A percentile compares a stretch with the other conserved stretches of the same genome.
Conservation (phyloP, 768 basidiomycete species). For the Lyophyllum decastes region DNA sequence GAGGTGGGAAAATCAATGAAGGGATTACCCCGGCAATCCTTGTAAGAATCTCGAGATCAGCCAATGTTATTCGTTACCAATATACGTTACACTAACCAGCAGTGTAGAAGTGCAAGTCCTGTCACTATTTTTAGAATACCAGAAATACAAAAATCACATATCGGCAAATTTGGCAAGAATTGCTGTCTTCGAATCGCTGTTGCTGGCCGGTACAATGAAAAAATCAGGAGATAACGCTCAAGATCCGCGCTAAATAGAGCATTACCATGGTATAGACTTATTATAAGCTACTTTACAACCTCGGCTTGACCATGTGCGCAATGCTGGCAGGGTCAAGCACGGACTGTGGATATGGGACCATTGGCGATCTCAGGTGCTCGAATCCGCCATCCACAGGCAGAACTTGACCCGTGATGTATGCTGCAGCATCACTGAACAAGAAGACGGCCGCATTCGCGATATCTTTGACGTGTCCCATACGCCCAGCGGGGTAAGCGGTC, state of each 20-base stretch:
- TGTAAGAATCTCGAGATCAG: too few species aligned
- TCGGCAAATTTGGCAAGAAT: not conserved
- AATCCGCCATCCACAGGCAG: conserved; percentile 68
- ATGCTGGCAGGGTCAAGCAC: conserved; percentile 63
- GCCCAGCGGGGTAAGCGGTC: conserved; percentile 39
- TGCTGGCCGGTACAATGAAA: not conserved
- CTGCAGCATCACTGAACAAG: conserved; percentile 80
- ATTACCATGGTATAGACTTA: conserved; percentile 4
- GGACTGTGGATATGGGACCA: conserved; percentile 62
- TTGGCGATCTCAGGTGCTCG: conserved; percentile 50
- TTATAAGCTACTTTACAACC: conserved; percentile 27
- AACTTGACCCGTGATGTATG: conserved; percentile 75
- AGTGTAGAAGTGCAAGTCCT: too few species aligned
- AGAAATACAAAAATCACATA: not conserved
- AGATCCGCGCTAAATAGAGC: not conserved
- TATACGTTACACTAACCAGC: too few species aligned
- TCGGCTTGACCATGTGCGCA: conserved; percentile 52
- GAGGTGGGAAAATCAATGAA: too few species aligned
- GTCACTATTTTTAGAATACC: not conserved
- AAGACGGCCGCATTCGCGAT: conserved; percentile 74
- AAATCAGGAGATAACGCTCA: not conserved
- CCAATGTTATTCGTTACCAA: not conserved
- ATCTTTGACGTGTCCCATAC: conserved; percentile 60
- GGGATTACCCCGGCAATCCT: too few species aligned
- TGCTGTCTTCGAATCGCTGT: not conserved